Percentiles rank a stretch among this genome's conserved stretches.
Conservation (phyloP, 2,329 filamentous ascomycete species). For the Cladosporium sp. region DNA sequence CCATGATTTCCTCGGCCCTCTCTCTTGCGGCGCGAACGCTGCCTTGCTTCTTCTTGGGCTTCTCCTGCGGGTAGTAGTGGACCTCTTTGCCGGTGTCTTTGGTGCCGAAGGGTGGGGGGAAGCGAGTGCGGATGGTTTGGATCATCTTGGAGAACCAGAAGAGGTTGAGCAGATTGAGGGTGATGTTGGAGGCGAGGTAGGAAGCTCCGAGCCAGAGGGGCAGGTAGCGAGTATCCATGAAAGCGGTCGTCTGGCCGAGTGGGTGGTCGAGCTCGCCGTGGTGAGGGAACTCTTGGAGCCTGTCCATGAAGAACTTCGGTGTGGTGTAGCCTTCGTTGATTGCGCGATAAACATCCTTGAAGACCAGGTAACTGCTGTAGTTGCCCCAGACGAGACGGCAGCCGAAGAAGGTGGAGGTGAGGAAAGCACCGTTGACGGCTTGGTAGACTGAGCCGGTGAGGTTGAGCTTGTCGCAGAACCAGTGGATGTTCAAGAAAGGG, state of each 20-base stretch:
- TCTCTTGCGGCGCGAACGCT: slow-evolving; percentile 24
- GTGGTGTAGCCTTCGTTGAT: slow-evolving; percentile 24
- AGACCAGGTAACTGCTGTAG: slow-evolving; percentile 62
- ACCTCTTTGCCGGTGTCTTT: slow-evolving; percentile 29
- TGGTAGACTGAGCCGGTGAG: slow-evolving; percentile 72
- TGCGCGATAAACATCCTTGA: slow-evolving; percentile 62
- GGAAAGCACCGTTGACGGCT: slow-evolving; percentile 70
- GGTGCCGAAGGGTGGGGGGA: slow-evolving; percentile 55
- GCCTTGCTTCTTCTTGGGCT: slow-evolving; percentile 19
- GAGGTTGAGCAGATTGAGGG: slow-evolving; percentile 72
- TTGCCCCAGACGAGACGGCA: slow-evolving; percentile 76
- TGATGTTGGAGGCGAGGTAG: slow-evolving; percentile 67
- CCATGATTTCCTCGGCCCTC: slow-evolving; percentile 19
- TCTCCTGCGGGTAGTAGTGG: slow-evolving; percentile 24
- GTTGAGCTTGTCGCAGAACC: slow-evolving; percentile 84
- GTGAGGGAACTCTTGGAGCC: neutral
- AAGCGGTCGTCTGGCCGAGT: slow-evolving; percentile 24
- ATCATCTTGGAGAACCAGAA: slow-evolving; percentile 91
- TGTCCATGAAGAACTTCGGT: slow-evolving; percentile 14
- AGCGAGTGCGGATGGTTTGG: slow-evolving; percentile 70
- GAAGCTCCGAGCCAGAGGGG: slow-evolving; percentile 66
- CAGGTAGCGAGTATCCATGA: slow-evolving; percentile 37
- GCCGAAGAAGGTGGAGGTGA: slow-evolving; percentile 70
- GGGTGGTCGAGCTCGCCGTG: slow-evolving; percentile 21
- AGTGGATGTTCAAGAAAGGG: slow-evolving; percentile 83